Base-by-base conservation (phyloP, 768 basidiomycete species). In the Hypsizygus marmoreus region DNA sequence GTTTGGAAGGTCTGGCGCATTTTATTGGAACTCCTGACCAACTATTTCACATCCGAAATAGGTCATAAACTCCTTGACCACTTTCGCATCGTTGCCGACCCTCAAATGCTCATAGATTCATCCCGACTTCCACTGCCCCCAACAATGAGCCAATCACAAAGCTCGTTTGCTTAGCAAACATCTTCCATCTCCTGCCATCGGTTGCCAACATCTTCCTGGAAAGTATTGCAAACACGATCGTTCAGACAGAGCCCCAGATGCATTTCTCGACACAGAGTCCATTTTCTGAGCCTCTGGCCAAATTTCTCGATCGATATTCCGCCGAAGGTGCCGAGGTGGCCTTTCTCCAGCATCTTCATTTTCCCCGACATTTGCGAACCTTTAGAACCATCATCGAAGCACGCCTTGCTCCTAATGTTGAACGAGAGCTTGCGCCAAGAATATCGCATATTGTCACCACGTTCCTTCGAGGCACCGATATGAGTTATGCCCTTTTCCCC, bases 21-120 rank as follows among this genome's bases (percentile, higher is more conserved):
- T n/a, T 78, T 99, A 38, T 74, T 99, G 38, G 93, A 97, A 64
- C 79, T 99, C 5, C 70, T 99, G 44, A 97, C 94, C 29, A 97
- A 97, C 64, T 98, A 99, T 69, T 99, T 99, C 83, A 98, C 97
- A 65, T 95, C 98, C 13, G 97, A 99, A 71, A 98, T 99, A 49
- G 97, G 97, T 0, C 82, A 91, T 65, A 99, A 99, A 68, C 81
- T 99, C 6, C 75, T 99, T 16, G 97, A 98, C 58, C 97, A 99
- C 63, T 97, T 95, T 70, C 85, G 87, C 32, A 83, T 88, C 28
- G 86, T 99, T 16, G 91, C 95, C 19, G 93, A 95, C 58, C 87
- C 91, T 11, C 84, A 86, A 53, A 85, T 91, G 73, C 76, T 97
- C 20, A 78, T 80, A 46, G 82, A 81, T 37, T 88, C 94, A 0